Conservation (phyloP, 345 rosid genomes). For the Gossypium mustelinum region DNA sequence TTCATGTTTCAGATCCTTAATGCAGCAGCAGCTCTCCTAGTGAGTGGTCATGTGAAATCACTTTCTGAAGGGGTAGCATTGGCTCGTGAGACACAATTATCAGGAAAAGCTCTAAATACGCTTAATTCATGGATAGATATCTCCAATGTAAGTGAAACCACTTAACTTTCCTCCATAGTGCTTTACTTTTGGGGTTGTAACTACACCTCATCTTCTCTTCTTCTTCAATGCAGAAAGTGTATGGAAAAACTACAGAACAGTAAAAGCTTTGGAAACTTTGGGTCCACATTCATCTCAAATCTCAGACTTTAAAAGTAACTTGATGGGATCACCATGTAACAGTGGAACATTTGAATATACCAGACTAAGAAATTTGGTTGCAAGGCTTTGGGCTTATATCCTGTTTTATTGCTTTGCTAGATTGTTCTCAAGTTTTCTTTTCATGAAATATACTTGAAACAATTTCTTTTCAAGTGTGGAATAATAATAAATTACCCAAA, state of each 20-base stretch:
- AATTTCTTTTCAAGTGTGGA: not conserved
- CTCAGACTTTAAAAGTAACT: too few species aligned
- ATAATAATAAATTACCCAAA: not conserved
- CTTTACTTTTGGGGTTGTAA: not conserved
- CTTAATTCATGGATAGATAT: conserved; percentile 62
- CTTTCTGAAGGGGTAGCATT: conserved; percentile 64
- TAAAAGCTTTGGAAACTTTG: not conserved
- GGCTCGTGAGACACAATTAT: conserved; percentile 71
- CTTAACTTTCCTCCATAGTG: not conserved
- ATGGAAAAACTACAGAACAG: not conserved
- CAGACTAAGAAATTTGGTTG: not conserved
- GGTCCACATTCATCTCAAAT: not conserved
- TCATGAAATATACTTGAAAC: not conserved
- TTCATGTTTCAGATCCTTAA: conserved; percentile 55
- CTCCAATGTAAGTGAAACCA: conserved; percentile 45
- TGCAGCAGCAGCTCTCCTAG: conserved; percentile 89
- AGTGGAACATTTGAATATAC: not conserved
- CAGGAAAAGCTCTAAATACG: conserved; percentile 71
- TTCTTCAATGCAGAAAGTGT: conserved; percentile 21
- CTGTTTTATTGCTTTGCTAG: not conserved
- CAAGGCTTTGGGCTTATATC: not conserved
- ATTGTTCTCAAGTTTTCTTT: not conserved
- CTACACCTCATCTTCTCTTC: not conserved
- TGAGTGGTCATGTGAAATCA: conserved; percentile 48
- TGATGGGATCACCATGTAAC: not conserved